Percentiles rank a stretch among this genome's conserved stretches.
Conservation (phyloP, 805 yeast species). For the Nakazawaea wickerhamii region DNA sequence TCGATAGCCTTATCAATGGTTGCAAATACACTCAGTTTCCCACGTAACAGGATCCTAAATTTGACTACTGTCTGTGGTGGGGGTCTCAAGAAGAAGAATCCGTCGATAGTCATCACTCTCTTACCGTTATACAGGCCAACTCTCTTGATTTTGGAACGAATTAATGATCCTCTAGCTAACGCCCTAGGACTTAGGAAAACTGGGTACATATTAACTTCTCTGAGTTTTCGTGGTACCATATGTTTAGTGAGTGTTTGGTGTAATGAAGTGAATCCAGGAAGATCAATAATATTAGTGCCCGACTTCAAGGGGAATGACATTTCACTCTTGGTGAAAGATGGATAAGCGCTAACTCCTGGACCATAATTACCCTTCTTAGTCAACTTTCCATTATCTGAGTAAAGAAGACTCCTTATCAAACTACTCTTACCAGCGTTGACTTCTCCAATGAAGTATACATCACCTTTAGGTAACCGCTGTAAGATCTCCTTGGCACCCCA, state of each 20-base stretch:
- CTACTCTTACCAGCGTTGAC: constrained; percentile 71
- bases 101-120: constrained; percentile 43
- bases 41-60: constrained; percentile 39
- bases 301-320: constrained; percentile 32
- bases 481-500: constrained; percentile 47
- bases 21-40: constrained; percentile 30
- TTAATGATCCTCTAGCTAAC: constrained; percentile 13
- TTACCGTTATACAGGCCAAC: constrained; percentile 18
- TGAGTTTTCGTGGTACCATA: constrained; percentile 15
- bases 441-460: constrained; percentile 54
- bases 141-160: constrained; percentile 13
- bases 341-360: constrained; percentile 48
- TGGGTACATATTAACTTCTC: constrained; percentile 10
- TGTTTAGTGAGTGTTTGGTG: constrained; percentile 27
- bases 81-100: constrained; percentile 51
- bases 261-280: constrained; percentile 38
- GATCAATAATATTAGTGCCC: constrained; percentile 31
- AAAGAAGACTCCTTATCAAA: constrained; percentile 42
- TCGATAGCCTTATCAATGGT: constrained; percentile 26
- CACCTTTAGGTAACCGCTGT: constrained; percentile 28
- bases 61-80: constrained; percentile 48
- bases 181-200: constrained; percentile 10
- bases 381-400: constrained; percentile 15
- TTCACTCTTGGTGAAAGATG: constrained; percentile 64
- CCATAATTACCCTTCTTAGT: constrained; percentile 28